phyloP scores from a whole-genome alignment of 306 rosid genomes.

The Betula pendula region DNA sequence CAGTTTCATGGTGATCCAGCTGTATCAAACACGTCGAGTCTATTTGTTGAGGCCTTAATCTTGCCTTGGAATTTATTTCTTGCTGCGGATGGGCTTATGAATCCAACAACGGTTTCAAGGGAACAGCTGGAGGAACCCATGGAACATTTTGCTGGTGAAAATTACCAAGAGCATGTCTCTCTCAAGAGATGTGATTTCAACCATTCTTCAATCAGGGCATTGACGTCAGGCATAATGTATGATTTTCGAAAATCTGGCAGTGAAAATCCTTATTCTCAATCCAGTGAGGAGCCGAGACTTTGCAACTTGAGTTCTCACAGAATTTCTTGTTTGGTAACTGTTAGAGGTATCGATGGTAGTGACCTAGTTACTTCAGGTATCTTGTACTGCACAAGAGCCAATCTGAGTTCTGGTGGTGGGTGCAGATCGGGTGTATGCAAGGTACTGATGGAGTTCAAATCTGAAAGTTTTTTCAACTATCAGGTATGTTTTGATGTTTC shows the following conservation, averaged over 20 bases:
- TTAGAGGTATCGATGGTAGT: constrained; percentile 41
- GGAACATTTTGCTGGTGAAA: constrained; percentile 33
- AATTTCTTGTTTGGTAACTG: constrained; percentile 55
- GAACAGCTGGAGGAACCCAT: constrained; percentile 35
- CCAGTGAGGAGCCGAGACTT: constrained; percentile 33
- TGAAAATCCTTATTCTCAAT: constrained; percentile 39
- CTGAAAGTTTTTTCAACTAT: constrained; percentile 54
- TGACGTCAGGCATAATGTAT: constrained; percentile 31
- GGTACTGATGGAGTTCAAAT: constrained; percentile 70
- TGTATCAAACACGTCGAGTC: constrained; percentile 42
- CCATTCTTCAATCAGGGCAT: constrained; percentile 27
- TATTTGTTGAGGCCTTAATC: constrained; percentile 74
- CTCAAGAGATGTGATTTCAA: constrained; percentile 56
- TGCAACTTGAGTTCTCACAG: constrained; percentile 37
- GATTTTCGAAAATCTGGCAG: constrained; percentile 31
- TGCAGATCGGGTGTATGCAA: constrained; percentile 47
- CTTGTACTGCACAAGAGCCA: constrained; percentile 39
- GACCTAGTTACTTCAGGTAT: constrained; percentile 39
- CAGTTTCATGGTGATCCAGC: constrained; percentile 51
- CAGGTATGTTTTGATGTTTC: constrained; percentile 50
- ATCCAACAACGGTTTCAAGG: constrained; percentile 33
- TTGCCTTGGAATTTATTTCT: constrained; percentile 62
- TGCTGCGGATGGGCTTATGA: constrained; percentile 31
- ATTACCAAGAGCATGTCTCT: constrained; percentile 35
- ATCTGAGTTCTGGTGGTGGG: constrained; percentile 27